Evolutionary conservation across 495 filamentous ascomycete species (phyloP).

Genomic region (Lasiosphaeriaceae sp.): DNA sequence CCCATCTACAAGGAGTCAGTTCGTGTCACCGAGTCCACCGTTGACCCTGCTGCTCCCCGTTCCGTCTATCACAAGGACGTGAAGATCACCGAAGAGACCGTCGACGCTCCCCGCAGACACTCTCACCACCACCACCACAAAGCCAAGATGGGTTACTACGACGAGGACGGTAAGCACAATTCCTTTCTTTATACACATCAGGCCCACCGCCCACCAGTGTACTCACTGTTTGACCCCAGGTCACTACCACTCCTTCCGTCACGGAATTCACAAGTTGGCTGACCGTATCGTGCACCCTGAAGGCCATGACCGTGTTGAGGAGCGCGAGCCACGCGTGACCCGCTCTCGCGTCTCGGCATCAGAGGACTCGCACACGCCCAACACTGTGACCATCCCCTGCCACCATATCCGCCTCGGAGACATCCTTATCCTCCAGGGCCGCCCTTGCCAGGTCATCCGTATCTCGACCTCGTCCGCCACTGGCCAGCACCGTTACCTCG

Average conservation of each 20-base stretch:
- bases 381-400: constrained; percentile 97
- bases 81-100: constrained; percentile 37
- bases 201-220: constrained; percentile 17
- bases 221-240: constrained; percentile 46
- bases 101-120: constrained; percentile 37
- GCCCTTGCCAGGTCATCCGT: constrained; percentile 99
- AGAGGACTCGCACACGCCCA: constrained; percentile 47
- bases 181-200: background rate
- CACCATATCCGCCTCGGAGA: constrained; percentile 99
- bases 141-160: constrained; percentile 97
- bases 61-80: constrained; percentile 35
- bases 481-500: constrained; percentile 98
- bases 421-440: constrained; percentile 97
- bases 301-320: constrained; percentile 53
- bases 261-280: constrained; percentile 77
- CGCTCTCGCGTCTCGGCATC: constrained; percentile 13
- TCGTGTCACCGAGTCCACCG: constrained; percentile 43
- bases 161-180: constrained; percentile 66
- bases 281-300: constrained; percentile 74
- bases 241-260: constrained; percentile 91
- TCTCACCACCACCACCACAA: constrained; percentile 28
- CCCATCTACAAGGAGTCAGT: constrained; percentile 31
- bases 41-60: constrained; percentile 37
- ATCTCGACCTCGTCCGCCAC: constrained; percentile 98
- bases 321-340: constrained; percentile 38